Evolutionary conservation across 2,329 filamentous ascomycete species (phyloP).

Genomic region (Talaromyces islandicus): DNA sequence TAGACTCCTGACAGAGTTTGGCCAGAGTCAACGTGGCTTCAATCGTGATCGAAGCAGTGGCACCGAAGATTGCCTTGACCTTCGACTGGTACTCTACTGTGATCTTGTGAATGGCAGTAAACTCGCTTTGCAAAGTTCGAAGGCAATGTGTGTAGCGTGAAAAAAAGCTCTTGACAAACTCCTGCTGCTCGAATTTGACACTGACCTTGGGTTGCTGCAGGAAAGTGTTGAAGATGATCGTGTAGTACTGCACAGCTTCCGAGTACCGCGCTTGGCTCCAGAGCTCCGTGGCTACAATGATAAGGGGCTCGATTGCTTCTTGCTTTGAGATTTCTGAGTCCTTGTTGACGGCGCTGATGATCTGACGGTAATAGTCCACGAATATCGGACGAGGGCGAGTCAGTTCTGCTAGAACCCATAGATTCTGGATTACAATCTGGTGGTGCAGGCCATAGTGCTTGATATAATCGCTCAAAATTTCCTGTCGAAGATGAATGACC

Average conservation of each 20-base stretch:
- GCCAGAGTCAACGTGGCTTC: constrained; percentile 30
- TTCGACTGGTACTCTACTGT: constrained; percentile 28
- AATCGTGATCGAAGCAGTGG: constrained; percentile 30
- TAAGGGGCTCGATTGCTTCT: constrained; percentile 33
- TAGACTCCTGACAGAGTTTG: constrained; percentile 33
- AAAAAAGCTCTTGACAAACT: constrained; percentile 28
- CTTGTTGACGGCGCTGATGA: constrained; percentile 34
- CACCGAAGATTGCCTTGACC: constrained; percentile 29
- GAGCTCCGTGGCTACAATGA: constrained; percentile 33
- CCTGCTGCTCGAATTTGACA: constrained; percentile 27
- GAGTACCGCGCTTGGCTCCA: constrained; percentile 33
- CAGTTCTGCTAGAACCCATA: constrained; percentile 31
- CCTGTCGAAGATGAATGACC: constrained; percentile 33
- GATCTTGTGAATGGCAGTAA: constrained; percentile 27
- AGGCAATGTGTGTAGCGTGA: constrained; percentile 31
- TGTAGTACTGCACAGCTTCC: constrained; percentile 31
- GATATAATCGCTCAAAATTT: constrained; percentile 33
- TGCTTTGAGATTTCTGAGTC: constrained; percentile 25
- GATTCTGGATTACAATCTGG: constrained; percentile 28
- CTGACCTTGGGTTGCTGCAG: constrained; percentile 27
- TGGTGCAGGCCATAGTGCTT: constrained; percentile 30
- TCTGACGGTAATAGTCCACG: constrained; percentile 34
- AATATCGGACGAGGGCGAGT: constrained; percentile 31
- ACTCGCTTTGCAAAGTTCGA: constrained; percentile 26
- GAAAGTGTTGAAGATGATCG: constrained; percentile 32